Conservation (phyloP, 805 yeast species). For the Maudiozyma pseudohumilis region DNA sequence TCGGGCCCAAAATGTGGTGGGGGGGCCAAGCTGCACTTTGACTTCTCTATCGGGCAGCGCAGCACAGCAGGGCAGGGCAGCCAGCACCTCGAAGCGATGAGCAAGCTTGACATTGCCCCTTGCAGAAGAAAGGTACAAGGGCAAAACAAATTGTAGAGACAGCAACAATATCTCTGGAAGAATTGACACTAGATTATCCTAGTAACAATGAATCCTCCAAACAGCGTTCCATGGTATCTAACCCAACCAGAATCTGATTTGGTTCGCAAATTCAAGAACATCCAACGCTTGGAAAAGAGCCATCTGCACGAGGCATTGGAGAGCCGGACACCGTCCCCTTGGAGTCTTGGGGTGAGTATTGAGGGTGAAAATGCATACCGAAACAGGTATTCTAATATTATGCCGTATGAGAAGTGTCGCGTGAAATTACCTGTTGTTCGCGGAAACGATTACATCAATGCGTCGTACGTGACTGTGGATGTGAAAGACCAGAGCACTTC, state of each 20-base stretch:
- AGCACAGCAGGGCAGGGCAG: no score
- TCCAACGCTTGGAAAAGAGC: conserved; percentile 31
- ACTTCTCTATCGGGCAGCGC: no score
- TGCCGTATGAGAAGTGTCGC: conserved; percentile 56
- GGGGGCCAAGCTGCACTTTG: no score
- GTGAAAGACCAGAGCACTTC: conserved; percentile 15
- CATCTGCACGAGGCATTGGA: conserved; percentile 31
- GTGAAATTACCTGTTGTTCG: conserved; percentile 32
- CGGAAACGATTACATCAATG: conserved; percentile 67
- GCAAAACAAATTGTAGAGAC: no score
- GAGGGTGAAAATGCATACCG: conserved; percentile 25
- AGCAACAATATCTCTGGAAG: no score
- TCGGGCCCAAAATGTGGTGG: no score
- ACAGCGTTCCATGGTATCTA: conserved; percentile 15
- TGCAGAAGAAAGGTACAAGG: no score
- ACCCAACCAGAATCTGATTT: conserved; percentile 20
- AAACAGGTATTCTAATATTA: conserved; percentile 53
- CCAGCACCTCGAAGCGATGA: no score
- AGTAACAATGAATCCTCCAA: no score
- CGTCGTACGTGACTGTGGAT: conserved; percentile 48
- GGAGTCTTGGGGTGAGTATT: conserved; percentile 25
- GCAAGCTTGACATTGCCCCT: no score
- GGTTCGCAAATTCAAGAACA: conserved; percentile 24
- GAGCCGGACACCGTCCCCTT: conserved; percentile 18
- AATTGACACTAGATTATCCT: no score